Conservation (phyloP, 2,329 filamentous ascomycete genomes). For the Aphanocladium album region DNA sequence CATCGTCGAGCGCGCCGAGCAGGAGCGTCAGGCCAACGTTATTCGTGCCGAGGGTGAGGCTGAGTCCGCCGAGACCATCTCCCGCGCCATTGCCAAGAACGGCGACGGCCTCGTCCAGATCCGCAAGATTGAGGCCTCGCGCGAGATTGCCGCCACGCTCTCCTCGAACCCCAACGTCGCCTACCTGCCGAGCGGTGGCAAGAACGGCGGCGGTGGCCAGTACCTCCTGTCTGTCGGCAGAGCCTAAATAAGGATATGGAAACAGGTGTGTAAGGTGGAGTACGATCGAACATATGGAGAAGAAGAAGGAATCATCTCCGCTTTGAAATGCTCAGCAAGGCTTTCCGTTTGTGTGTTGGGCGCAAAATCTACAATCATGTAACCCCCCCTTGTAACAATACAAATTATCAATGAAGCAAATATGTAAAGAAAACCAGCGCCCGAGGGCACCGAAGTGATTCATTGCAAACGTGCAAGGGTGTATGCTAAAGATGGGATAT, state of each 20-base stretch:
- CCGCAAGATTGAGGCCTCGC: constrained; percentile 92
- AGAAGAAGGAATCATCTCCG: constrained; percentile 27
- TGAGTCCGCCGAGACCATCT: constrained; percentile 92
- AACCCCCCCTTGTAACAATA: constrained; percentile 18
- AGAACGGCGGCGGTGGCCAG: constrained; percentile 51
- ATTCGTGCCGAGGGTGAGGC: constrained; percentile 97
- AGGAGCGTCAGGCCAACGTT: constrained; percentile 97
- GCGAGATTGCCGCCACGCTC: constrained; percentile 89
- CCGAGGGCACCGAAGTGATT: neutral
- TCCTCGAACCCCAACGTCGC: constrained; percentile 91
- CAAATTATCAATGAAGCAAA: constrained; percentile 2
- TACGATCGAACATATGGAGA: constrained; percentile 15
- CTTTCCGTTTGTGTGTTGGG: constrained; percentile 17
- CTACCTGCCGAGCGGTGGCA: constrained; percentile 79
- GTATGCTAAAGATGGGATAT: neutral
- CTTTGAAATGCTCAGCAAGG: constrained; percentile 20
- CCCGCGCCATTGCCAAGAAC: constrained; percentile 84
- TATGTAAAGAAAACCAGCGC: neutral
- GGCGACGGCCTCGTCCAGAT: constrained; percentile 95
- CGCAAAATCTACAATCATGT: constrained; percentile 21
- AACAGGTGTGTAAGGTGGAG: no score
- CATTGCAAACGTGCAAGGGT: neutral
- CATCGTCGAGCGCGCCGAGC: constrained; percentile 97
- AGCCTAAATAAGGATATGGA: constrained; percentile 24
- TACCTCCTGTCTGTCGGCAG: constrained; percentile 50